Evolutionary conservation across 257 asterid genomes (phyloP), one percentile per base, ranked within the genome.

Genomic region (Rhazya stricta): DNA sequence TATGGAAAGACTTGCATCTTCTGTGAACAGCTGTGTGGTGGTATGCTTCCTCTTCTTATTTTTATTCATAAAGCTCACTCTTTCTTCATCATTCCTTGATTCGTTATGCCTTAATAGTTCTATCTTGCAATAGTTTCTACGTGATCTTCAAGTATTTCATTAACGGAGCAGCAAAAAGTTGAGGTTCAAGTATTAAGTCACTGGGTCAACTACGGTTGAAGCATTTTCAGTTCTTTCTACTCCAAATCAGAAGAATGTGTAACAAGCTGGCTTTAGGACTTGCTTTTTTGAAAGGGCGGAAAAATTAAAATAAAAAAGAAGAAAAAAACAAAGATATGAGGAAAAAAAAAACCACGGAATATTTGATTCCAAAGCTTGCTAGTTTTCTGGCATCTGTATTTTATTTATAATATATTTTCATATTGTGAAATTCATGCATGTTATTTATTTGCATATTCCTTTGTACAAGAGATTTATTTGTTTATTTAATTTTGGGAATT

Each of bases 1-100:
- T 79, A 92, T 94, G 99, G 99, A 94, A 83, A 91, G 53, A 79
- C 97, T 94, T 80, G 97, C 96, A 75, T 91, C 96, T 80, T 88
- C 91, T 12, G 92, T 90, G 71, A 94, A 94, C 81, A 85, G 82
- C 83, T 94, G 99, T 77, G 82, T 94, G 79, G 98, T 94, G 98
- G 99, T 94, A 89, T 85, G 91, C 58, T 11, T 79, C 23, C 36
- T 71, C 45, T 41, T 48, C 45, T 69, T 32, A 72, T 75, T 72
- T 48, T 19, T 9, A 27, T 45, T 30, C 46, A 29, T 46, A 50
- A 46, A 71, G 65, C 37, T 66, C 50, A 65, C 37, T 9, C 39
- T 80, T 25, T 71, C 34, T n/a, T 62, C 48, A 36, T 58, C 54
- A 67, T 42, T 61, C 19, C 23, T 51, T 29, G 76, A 66, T 48